Base-by-base conservation (phyloP, 352 stramenopile species). In the Phytophthora chlamydospora region DNA sequence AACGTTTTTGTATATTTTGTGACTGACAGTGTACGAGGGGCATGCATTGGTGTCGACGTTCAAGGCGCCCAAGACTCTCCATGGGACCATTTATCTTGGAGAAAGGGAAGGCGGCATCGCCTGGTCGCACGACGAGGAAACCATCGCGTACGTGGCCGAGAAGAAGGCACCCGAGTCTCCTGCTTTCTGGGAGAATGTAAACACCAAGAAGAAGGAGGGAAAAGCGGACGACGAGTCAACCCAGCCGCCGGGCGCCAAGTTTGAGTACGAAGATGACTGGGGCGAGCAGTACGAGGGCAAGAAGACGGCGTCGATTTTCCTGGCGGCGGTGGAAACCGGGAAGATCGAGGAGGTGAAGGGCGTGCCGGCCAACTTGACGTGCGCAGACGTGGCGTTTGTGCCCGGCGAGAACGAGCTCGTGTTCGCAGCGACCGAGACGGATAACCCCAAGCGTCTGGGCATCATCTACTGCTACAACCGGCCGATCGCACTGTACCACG, bases 381-480 rank as follows among this genome's bases (percentile, higher is more conserved):
- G 77, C 34, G 76, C 83, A 2, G 86, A 93, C 40, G 78, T 91
- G 17, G 58, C 65, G 12, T 93, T 95, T 36, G 81, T 76, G 12
- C 83, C 83, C 0, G 54, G 56, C 13, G 75, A 90, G 50, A 61
- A 81, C 17, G 71, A 73, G 0, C 61, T 95, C 14, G 69, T 95
- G 40, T 91, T 92, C 70, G 73, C 80, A 13, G 83, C 66, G 10
- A 90, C 80, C 2, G 71, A 79, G 48, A 89, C 75, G 17, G 63
- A 84, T 36, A 70, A 60, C 24, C 76, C 80, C 14, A 88, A 85
- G 43, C 69, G 80, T 17, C 57, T 95, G 8, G 88, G 88, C 6
- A 80, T 96, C 44, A 88, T 96, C 53, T 94, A 95, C 72, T 96
- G 87, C 69, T 94, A 88, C 71, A 94, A 95, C 58, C 78, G 88